These are phyloP conservation scores for Penicillium lividum DNA, from an alignment of 495 filamentous ascomycete genomes.

Conservation along the genomic window DNA sequence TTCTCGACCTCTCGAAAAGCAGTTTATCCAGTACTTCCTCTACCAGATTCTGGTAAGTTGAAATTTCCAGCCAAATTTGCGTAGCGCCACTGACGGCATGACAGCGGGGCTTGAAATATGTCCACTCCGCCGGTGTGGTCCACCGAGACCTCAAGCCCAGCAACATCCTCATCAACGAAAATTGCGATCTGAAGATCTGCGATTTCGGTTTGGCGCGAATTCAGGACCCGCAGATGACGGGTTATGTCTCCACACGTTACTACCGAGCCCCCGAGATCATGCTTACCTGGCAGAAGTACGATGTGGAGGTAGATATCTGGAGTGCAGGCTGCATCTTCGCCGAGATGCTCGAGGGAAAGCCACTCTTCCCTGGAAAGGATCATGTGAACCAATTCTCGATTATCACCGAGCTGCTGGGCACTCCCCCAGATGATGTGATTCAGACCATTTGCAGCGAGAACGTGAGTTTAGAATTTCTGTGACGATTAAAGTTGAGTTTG, in stretches of 20 bases:
- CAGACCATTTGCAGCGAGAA: conserved; percentile 98
- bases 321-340: conserved; percentile 99
- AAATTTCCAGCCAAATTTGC: conserved; percentile 82
- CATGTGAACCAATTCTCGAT: conserved; percentile 99
- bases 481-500: too few relatives aligned
- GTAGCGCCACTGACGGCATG: conserved; percentile 49
- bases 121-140: conserved; percentile 96
- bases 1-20: conserved; percentile 93
- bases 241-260: conserved; percentile 97
- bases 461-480: conserved; percentile 51
- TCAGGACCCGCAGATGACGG: conserved; percentile 99
- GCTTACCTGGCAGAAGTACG: conserved; percentile 99
- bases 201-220: conserved; percentile 97
- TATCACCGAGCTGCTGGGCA: conserved; percentile 96
- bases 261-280: conserved; percentile 99
- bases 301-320: conserved; percentile 99
- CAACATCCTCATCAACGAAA: conserved; percentile 99
- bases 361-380: conserved; percentile 97
- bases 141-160: conserved; percentile 97
- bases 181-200: conserved; percentile 99
- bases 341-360: conserved; percentile 98
- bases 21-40: conserved; percentile 99
- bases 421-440: conserved; percentile 98
- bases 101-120: conserved; percentile 96
- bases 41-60: conserved; percentile 89